Conservation (phyloP, 495 filamentous ascomycete species). For the Chaetomidium leptoderma region DNA sequence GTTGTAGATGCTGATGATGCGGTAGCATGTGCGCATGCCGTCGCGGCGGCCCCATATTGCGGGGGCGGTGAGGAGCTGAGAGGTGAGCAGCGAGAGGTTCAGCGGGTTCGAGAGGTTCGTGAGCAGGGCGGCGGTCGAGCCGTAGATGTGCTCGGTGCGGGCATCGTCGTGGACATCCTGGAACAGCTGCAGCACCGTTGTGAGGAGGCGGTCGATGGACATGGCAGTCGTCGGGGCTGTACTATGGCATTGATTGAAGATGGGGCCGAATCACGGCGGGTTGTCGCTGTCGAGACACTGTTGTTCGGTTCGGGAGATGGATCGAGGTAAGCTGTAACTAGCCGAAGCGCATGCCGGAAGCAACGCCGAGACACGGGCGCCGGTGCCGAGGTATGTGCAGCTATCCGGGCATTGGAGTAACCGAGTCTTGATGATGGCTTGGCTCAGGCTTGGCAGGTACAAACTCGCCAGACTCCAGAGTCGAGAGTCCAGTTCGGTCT, state of each 20-base stretch:
- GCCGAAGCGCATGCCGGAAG: constrained; percentile 8
- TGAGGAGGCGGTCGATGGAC: constrained; percentile 50
- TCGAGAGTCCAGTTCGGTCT: too few species aligned
- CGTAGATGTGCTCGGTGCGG: constrained; percentile 58
- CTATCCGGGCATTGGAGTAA: constrained; percentile 8
- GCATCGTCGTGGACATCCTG: constrained; percentile 47
- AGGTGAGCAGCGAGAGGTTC: constrained; percentile 83
- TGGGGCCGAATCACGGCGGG: not conserved
- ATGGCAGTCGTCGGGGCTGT: constrained; percentile 28
- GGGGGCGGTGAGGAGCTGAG: constrained; percentile 80
- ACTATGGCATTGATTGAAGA: not conserved
- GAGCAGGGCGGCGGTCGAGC: constrained; percentile 75
- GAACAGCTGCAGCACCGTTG: constrained; percentile 47
- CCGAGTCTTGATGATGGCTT: not conserved
- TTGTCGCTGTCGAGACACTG: constrained; percentile 6
- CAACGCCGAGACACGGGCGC: not conserved
- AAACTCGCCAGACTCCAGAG: too few species aligned
- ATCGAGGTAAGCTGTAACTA: not conserved
- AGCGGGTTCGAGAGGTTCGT: constrained; percentile 82
- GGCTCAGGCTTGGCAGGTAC: too few species aligned
- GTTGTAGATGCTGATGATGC: constrained; percentile 83
- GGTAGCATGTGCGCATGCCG: constrained; percentile 66
- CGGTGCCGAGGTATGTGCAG: constrained; percentile 17
- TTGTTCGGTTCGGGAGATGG: not conserved
- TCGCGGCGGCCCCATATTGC: constrained; percentile 71